Conservation (phyloP, 2,329 filamentous ascomycete genomes). For the Phialophora tarda region DNA sequence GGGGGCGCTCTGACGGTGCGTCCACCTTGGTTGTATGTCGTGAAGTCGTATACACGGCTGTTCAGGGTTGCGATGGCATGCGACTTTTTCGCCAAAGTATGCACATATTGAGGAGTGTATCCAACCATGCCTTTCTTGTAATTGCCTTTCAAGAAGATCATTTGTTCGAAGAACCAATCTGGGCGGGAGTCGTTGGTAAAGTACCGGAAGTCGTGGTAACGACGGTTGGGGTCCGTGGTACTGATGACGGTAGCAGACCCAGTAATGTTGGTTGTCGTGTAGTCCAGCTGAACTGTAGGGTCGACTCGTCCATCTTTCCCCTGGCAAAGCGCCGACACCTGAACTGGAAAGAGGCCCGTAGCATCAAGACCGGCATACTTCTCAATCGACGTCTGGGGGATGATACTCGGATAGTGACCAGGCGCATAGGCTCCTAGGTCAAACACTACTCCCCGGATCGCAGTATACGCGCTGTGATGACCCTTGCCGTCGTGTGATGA, state of each 20-base stretch:
- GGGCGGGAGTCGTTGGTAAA: slow-evolving; percentile 80
- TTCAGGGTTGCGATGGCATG: slow-evolving; percentile 79
- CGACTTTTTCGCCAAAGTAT: slow-evolving; percentile 67
- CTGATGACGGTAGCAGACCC: slow-evolving; percentile 70
- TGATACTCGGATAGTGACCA: slow-evolving; percentile 75
- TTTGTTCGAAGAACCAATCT: slow-evolving; percentile 92
- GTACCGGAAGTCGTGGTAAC: slow-evolving; percentile 91
- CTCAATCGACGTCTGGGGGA: slow-evolving; percentile 66
- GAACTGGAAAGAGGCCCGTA: slow-evolving; percentile 87
- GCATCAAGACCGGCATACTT: slow-evolving; percentile 88
- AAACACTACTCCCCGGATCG: slow-evolving; percentile 89
- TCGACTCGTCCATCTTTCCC: slow-evolving; percentile 72
- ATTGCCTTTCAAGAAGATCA: slow-evolving; percentile 74
- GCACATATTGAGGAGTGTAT: slow-evolving; percentile 78
- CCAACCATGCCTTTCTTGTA: slow-evolving; percentile 89
- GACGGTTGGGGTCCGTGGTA: slow-evolving; percentile 71
- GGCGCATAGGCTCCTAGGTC: slow-evolving; percentile 76
- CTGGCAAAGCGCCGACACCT: slow-evolving; percentile 88
- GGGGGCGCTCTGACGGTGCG: slow-evolving; percentile 65
- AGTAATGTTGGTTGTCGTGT: slow-evolving; percentile 75
- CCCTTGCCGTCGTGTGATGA: slow-evolving; percentile 74
- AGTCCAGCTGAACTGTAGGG: slow-evolving; percentile 80
- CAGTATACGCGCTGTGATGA: slow-evolving; percentile 67
- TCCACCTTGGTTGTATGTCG: slow-evolving; percentile 78
- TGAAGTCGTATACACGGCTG: slow-evolving; percentile 84